Evolutionary conservation across 108 stramenopile species (phyloP), one percentile per base, ranked within the genome.

Genomic region (Nannochloropsis gaditana): DNA sequence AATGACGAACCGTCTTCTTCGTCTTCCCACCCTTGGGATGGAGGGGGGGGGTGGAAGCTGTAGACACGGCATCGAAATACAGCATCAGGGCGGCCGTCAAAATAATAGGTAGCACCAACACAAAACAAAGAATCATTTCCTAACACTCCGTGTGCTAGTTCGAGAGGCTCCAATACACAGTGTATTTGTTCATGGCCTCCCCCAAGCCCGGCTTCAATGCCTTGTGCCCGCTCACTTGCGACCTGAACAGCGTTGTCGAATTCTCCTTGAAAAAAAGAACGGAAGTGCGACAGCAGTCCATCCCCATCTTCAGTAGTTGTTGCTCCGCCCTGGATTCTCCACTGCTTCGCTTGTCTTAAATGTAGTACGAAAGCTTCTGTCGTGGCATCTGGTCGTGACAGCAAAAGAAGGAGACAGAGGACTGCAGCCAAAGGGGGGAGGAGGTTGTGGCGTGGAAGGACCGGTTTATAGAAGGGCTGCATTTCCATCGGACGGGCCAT

Each of bases 61-160:
- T 73, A 73, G 59, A 73, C 59, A 73, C 59, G 59, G 59, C 59
- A 73, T 4, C 59, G 59, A n/a, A 73, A 73, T 15, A 73, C 59
- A 73, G 59, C 59, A 15, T 73, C 59, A n/a, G 59, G 59, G 15
- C 59, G 59, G 59, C 59, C 59, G n/a, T 73, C 59, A 73, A 73
- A 73, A 73, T 73, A 73, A n/a, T 73, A 73, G 59, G 59, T 73
- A 8, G 59, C 59, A n/a, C 59, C 59, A 15, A 73, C 15, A n/a
- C 15, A 73, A 73, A 73, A 73, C n/a, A n/a, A n/a, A 15, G 59
- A 15, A 6, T 73, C 59, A 73, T 8, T n/a, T n/a, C 59, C 59
- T 0, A 2, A 73, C 4, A 15, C n/a, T 73, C 59, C 59, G 4
- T 4, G 19, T 15, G 59, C 19, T 73, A 73, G 59, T n/a, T 73